These are phyloP conservation scores for Nakazawaea ernobii DNA, from an alignment of 805 yeast species.

Conservation along the genomic window DNA sequence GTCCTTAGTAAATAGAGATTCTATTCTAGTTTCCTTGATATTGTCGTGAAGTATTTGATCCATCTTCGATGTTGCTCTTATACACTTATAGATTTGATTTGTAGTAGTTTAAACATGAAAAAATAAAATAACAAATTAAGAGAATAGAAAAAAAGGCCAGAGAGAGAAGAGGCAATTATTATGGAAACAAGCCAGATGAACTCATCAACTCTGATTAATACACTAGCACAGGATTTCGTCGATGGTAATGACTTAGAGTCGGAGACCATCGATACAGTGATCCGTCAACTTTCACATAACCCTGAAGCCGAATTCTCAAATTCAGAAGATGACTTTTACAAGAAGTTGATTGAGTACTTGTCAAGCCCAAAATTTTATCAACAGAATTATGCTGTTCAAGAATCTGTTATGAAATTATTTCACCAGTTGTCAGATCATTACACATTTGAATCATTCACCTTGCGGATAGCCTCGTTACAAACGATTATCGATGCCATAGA, in stretches of 20 bases:
- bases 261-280: background rate
- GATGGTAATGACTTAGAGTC: background rate
- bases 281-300: background rate
- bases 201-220: background rate
- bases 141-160: background rate
- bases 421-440: background rate
- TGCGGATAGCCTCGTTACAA: background rate
- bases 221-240: background rate
- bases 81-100: background rate
- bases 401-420: slow-evolving; percentile 1
- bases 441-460: slow-evolving; percentile 1
- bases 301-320: background rate
- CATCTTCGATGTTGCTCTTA: background rate
- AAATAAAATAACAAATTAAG: no score
- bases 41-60: slow-evolving; percentile 3
- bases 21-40: slow-evolving; percentile 5
- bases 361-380: background rate
- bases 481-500: background rate
- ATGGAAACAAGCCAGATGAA: background rate
- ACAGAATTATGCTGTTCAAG: background rate
- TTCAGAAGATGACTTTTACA: background rate
- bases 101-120: no score
- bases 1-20: slow-evolving; percentile 6
- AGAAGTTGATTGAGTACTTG: background rate
- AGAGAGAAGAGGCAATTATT: background rate